These are phyloP conservation scores for Thozetella sp. DNA, from an alignment of 495 filamentous ascomycete genomes.

Conservation along the genomic window DNA sequence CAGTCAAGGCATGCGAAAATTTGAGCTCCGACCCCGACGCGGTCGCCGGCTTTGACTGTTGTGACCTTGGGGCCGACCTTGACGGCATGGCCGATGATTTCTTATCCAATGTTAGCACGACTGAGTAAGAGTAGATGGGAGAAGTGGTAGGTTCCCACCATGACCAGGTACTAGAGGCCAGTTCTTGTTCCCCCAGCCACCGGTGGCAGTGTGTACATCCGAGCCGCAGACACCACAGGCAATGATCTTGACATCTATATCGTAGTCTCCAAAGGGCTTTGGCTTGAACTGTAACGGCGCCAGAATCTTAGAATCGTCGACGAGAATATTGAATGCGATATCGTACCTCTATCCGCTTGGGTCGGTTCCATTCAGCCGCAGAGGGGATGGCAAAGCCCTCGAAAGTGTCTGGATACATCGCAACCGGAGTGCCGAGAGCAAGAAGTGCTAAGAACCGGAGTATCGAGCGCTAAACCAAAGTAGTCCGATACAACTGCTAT, in stretches of 20 bases:
- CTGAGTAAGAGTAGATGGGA: too few relatives aligned
- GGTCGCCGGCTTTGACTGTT: slow-evolving; percentile 68
- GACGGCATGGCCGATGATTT: slow-evolving; percentile 72
- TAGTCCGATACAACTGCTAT: too few relatives aligned
- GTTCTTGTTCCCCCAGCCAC: slow-evolving; percentile 71
- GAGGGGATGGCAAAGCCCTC: slow-evolving; percentile 58
- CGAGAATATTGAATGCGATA: too few relatives aligned
- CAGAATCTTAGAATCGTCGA: too few relatives aligned
- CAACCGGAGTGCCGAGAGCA: too few relatives aligned
- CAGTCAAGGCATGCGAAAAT: slow-evolving; percentile 70
- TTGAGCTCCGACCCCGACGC: slow-evolving; percentile 81
- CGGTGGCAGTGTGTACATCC: slow-evolving; percentile 77
- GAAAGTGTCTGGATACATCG: slow-evolving; percentile 80
- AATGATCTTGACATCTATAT: slow-evolving; percentile 67
- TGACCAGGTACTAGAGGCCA: slow-evolving; percentile 75
- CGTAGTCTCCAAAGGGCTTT: slow-evolving; percentile 75
- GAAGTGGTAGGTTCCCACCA: too few relatives aligned
- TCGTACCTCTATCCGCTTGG: slow-evolving; percentile 53
- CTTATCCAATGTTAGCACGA: too few relatives aligned
- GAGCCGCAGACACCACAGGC: slow-evolving; percentile 78
- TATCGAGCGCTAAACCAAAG: too few relatives aligned
- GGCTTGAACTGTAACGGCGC: too few relatives aligned
- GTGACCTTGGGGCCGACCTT: slow-evolving; percentile 57
- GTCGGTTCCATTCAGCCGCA: slow-evolving; percentile 26
- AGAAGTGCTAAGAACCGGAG: too few relatives aligned